Base-by-base conservation (phyloP, 768 basidiomycete genomes). In the Mycena filopes region DNA sequence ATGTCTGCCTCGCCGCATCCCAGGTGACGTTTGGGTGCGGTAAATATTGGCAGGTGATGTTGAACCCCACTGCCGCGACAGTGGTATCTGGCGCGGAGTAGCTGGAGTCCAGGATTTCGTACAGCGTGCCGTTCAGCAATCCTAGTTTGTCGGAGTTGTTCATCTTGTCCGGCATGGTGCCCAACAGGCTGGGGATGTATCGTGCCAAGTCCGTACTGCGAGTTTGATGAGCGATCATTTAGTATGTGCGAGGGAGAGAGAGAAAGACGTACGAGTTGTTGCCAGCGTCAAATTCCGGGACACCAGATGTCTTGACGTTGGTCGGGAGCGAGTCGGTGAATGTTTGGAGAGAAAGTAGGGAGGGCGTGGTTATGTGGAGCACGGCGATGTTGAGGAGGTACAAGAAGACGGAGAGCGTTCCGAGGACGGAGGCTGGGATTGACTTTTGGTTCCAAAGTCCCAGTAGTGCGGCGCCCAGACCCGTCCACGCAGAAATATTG, bases 361-460 rank as follows among this genome's bases (percentile, higher is more conserved):
- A 58, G 2, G 73, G 63, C 0, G 70, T 69, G n/a, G 63, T 26
- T 42, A 74, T 63, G 49, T 74, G 72, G 1, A 74, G 50, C 11
- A 51, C 65, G 2, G 60, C 58, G 29, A 74, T 64, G 23, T 43
- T 63, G 1, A 29, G 28, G 4, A 72, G 45, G 46, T 73, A 73
- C 2, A 45, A 18, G 16, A 69, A 20, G 9, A 57, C 47, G n/a
- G 55, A 45, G 20, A 47, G 21, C n/a, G 67, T 31, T 6, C 40
- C 33, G 0, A 18, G 28, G 2, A 63, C 66, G 0, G 67, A 53
- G 3, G 72, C 60, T 0, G 51, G 16, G 28, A 73, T 26, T 11
- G 57, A 50, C 10, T 41, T 66, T 57, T 73, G 73, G 10, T 68
- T 54, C 72, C 72, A 73, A n/a, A 71, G 16, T 3, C 21, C 28